Percentiles rank a stretch among this genome's conserved stretches.
phyloP scores from a whole-genome alignment of 768 basidiomycete species.

The Trametes sanguinea region DNA sequence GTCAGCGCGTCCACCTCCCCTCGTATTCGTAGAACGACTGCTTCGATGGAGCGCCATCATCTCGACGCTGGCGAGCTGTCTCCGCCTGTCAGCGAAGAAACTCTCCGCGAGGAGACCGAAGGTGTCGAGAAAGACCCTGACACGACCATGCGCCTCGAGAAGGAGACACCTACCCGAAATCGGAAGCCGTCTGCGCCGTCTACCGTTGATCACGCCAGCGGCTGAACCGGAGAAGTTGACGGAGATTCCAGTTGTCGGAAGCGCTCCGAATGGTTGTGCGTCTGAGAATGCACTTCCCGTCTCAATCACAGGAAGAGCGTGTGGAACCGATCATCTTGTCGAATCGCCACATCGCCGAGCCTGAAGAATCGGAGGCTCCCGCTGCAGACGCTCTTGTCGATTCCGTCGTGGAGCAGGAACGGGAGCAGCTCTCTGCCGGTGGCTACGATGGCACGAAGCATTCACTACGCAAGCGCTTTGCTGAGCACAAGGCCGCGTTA shows the following conservation, averaged over 20 bases:
- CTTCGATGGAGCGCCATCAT: neutral
- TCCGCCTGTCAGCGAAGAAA: slow-evolving; percentile 19
- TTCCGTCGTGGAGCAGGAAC: slow-evolving; percentile 45
- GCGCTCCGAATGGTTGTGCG: slow-evolving; percentile 65
- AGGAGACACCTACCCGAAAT: neutral
- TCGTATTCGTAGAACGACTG: neutral
- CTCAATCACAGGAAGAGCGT: slow-evolving; percentile 54
- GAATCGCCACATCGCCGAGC: slow-evolving; percentile 50
- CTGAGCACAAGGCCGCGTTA: slow-evolving; percentile 50
- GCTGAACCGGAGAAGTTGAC: slow-evolving; percentile 1
- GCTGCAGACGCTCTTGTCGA: slow-evolving; percentile 46
- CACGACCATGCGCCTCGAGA: neutral
- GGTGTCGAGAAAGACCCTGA: slow-evolving; percentile 12
- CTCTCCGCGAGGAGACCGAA: slow-evolving; percentile 17
- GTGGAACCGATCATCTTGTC: slow-evolving; percentile 63
- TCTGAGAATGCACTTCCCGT: slow-evolving; percentile 62
- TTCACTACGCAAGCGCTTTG: slow-evolving; percentile 56
- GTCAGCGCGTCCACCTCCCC: neutral
- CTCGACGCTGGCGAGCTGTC: slow-evolving; percentile 17
- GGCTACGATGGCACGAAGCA: slow-evolving; percentile 45
- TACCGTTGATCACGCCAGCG: neutral
- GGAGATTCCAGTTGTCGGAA: slow-evolving; percentile 48
- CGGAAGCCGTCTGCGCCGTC: neutral
- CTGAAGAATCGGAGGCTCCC: slow-evolving; percentile 27
- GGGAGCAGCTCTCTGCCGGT: slow-evolving; percentile 38